Conservation (phyloP, 23 red algal genomes). For the Gracilaria vermiculophylla region DNA sequence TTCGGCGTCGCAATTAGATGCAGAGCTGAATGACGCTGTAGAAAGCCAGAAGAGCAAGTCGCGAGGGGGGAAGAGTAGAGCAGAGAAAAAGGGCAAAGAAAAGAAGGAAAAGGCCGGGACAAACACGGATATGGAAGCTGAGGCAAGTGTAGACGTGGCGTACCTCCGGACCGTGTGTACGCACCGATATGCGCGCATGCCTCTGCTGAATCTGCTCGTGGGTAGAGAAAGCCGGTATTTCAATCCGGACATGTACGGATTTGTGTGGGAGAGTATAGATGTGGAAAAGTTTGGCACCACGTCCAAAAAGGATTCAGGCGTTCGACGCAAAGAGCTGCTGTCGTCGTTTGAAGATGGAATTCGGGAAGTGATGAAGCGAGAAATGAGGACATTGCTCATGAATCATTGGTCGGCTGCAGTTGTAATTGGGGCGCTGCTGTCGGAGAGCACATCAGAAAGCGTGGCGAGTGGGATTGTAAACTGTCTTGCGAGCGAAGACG, state of each 20-base stretch:
- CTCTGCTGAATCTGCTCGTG: conserved; percentile 55
- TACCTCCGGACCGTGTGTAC: conserved; percentile 35
- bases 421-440: conserved; percentile 48
- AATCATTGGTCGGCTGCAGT: conserved; percentile 56
- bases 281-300: conserved; percentile 49
- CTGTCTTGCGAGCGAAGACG: conserved; percentile 39
- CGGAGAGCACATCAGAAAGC: not conserved
- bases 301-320: conserved; percentile 64
- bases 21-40: conserved; percentile 15
- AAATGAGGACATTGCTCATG: conserved; percentile 13
- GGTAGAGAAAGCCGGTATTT: conserved; percentile 71
- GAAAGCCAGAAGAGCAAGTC: not conserved
- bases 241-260: conserved; percentile 65
- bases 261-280: conserved; percentile 51
- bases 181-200: conserved; percentile 46
- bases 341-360: conserved; percentile 21
- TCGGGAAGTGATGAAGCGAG: conserved; percentile 29
- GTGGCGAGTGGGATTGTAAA: conserved; percentile 15
- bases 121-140: not conserved
- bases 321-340: conserved; percentile 52
- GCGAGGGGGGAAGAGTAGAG: conserved; percentile 1
- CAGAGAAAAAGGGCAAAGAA: conserved; percentile 47
- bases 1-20: conserved; percentile 8
- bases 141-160: conserved; percentile 14
- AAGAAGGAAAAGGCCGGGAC: not conserved